Evolutionary conservation across 2,329 filamentous ascomycete genomes (phyloP).

Genomic region (Paramyrothecium sp.): DNA sequence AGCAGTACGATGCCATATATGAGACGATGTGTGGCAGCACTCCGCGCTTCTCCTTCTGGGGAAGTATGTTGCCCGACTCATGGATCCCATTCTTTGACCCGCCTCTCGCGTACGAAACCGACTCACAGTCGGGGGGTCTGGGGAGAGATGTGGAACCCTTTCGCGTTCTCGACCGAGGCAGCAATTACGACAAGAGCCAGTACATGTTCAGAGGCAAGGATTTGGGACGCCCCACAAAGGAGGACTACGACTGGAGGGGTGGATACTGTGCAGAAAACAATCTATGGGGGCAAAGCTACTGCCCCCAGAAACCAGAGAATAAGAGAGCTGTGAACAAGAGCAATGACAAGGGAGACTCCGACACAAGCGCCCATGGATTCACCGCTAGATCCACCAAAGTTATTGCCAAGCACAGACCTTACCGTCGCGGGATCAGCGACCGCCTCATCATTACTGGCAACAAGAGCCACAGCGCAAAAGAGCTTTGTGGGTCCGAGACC

Average conservation of each 20-base stretch:
- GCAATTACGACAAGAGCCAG: slow-evolving; percentile 9
- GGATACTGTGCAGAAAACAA: background rate
- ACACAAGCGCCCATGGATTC: too few relatives aligned
- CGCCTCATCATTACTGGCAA: slow-evolving; percentile 19
- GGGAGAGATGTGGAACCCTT: slow-evolving; percentile 11
- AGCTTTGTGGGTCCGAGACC: slow-evolving; percentile 24
- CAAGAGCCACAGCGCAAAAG: slow-evolving; percentile 22
- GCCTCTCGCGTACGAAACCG: slow-evolving; percentile 17
- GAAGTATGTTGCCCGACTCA: slow-evolving; percentile 12
- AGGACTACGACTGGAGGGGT: background rate
- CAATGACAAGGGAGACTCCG: too few relatives aligned
- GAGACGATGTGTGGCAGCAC: slow-evolving; percentile 15
- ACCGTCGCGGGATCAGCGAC: background rate
- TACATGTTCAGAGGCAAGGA: slow-evolving; percentile 8
- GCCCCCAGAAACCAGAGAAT: background rate
- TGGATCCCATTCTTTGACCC: slow-evolving; percentile 22
- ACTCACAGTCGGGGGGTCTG: slow-evolving; percentile 6
- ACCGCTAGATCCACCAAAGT: too few relatives aligned
- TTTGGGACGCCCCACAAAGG: background rate
- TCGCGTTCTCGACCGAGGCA: slow-evolving; percentile 9
- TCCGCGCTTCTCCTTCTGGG: slow-evolving; percentile 17
- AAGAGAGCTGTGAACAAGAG: background rate
- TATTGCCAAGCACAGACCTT: slow-evolving; percentile 1
- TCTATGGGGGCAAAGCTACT: background rate
- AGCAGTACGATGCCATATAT: slow-evolving; percentile 9